A percentile compares a stretch with the other conserved stretches of the same genome.
Conservation (phyloP, 2,329 filamentous ascomycete genomes). For the Talaromyces atroroseus region DNA sequence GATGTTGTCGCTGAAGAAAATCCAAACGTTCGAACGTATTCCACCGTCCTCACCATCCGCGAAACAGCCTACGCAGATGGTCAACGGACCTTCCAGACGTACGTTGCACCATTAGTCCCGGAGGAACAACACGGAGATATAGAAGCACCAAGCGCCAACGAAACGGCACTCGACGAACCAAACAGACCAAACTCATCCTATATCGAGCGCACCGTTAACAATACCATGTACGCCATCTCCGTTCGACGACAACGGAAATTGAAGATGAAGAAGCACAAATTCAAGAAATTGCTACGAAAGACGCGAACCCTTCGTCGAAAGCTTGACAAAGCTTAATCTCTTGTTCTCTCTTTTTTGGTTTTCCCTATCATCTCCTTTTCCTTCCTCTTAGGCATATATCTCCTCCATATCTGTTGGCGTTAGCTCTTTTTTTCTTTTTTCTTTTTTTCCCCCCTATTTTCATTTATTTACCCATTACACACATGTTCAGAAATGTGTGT, state of each 20-base stretch:
- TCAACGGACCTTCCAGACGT: slow-evolving; percentile 48
- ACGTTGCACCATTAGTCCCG: slow-evolving; percentile 42
- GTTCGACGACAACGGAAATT: slow-evolving; percentile 88
- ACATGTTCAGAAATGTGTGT: background rate
- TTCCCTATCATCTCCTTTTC: slow-evolving; percentile 4
- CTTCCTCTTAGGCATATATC: slow-evolving; percentile 1
- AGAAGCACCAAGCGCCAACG: slow-evolving; percentile 30
- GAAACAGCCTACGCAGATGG: slow-evolving; percentile 49
- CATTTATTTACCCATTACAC: background rate
- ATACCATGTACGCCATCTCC: slow-evolving; percentile 72
- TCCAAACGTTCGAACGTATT: slow-evolving; percentile 39
- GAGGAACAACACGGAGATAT: slow-evolving; percentile 31
- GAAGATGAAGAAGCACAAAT: slow-evolving; percentile 99
- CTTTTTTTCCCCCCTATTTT: too few species aligned
- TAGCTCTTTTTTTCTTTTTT: slow-evolving; percentile 11
- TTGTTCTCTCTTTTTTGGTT: slow-evolving; percentile 14
- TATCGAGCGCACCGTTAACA: slow-evolving; percentile 61
- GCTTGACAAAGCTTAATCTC: slow-evolving; percentile 57
- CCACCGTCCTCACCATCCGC: slow-evolving; percentile 48
- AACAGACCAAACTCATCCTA: slow-evolving; percentile 44
- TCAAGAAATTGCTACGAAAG: slow-evolving; percentile 96
- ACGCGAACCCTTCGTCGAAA: slow-evolving; percentile 85
- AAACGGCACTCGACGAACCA: slow-evolving; percentile 54
- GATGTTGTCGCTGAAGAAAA: slow-evolving; percentile 23
- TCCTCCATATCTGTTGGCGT: background rate